phyloP scores from a whole-genome alignment of 2,329 filamentous ascomycete genomes.

The Aspergillus eucalypticola region DNA sequence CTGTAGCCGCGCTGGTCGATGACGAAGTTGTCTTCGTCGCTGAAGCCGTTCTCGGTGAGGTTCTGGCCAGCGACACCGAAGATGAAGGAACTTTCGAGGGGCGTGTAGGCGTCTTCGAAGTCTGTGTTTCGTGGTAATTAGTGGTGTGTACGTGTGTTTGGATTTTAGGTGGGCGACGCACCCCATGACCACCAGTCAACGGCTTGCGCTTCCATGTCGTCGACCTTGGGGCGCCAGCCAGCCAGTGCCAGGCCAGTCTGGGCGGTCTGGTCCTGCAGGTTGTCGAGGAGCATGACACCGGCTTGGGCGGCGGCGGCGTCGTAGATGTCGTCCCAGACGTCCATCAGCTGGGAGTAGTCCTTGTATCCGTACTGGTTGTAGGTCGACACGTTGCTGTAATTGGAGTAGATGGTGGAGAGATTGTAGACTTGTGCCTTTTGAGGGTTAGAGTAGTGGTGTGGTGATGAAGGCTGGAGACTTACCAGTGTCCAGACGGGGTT shows the following conservation, averaged over 20 bases:
- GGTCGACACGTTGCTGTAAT: slow-evolving; percentile 60
- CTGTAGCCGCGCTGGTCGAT: slow-evolving; percentile 63
- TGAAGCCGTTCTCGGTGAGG: slow-evolving; percentile 61
- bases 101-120: slow-evolving; percentile 60
- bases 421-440: slow-evolving; percentile 58
- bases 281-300: slow-evolving; percentile 57
- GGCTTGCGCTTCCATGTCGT: slow-evolving; percentile 57
- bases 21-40: slow-evolving; percentile 63
- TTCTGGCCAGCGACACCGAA: slow-evolving; percentile 59
- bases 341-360: slow-evolving; percentile 54
- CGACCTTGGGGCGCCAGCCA: slow-evolving; percentile 61
- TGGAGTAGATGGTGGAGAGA: slow-evolving; percentile 57
- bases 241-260: slow-evolving; percentile 58
- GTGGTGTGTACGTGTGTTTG: background rate
- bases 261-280: slow-evolving; percentile 61
- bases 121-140: slow-evolving; percentile 34
- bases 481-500: slow-evolving; percentile 59
- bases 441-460: background rate
- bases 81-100: slow-evolving; percentile 57
- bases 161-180: background rate
- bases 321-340: slow-evolving; percentile 53
- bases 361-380: slow-evolving; percentile 59
- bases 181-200: slow-evolving; percentile 57
- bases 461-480: background rate
- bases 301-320: slow-evolving; percentile 52